Conservation (phyloP, 257 asterid species). For the Jacaranda mimosifolia region DNA sequence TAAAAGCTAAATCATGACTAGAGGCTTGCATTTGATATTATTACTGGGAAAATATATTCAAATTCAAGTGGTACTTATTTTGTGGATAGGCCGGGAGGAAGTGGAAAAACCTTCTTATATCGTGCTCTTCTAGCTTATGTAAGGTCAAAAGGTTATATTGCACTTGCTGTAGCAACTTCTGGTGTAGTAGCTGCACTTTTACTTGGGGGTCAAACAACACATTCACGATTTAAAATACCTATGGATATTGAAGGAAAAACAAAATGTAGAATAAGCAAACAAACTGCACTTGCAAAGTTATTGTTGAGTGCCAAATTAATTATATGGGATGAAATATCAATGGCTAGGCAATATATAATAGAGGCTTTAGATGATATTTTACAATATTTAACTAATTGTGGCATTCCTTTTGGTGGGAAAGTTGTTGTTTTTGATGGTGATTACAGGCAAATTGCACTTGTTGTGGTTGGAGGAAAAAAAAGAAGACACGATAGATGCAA, state of each 20-base stretch:
- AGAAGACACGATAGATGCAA: neutral
- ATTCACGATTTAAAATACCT: neutral
- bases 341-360: too few relatives aligned
- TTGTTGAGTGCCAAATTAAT: too few relatives aligned
- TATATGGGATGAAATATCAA: too few relatives aligned
- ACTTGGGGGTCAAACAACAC: neutral
- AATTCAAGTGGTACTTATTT: neutral
- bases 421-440: neutral
- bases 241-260: neutral
- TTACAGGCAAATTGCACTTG: neutral
- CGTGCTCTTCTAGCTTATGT: neutral
- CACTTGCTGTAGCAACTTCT: slow-evolving; percentile 3
- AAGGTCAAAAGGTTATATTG: neutral
- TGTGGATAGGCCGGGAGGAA: neutral
- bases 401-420: neutral
- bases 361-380: too few relatives aligned
- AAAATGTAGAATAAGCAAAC: neutral
- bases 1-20: neutral
- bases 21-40: neutral
- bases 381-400: too few relatives aligned
- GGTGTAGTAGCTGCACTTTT: neutral
- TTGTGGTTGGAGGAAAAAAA: neutral
- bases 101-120: neutral
- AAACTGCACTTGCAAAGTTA: too few relatives aligned
- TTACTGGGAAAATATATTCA: neutral